phyloP scores from a whole-genome alignment of 2,329 filamentous ascomycete genomes.

The Stagonosporopsis cucurbitacearum region DNA sequence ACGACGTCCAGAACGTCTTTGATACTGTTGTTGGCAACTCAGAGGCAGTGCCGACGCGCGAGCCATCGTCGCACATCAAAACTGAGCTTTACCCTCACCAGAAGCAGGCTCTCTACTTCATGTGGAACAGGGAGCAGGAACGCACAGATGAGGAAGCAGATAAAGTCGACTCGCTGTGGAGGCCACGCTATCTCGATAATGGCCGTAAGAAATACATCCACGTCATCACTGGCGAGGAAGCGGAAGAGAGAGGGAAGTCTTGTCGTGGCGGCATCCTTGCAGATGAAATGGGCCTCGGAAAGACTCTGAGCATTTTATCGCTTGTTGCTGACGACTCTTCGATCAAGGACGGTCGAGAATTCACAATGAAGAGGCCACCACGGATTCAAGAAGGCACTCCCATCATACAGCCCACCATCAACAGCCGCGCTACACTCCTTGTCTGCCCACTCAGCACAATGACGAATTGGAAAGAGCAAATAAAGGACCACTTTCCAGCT shows the following conservation, averaged over 20 bases:
- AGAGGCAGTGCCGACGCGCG: slow-evolving; percentile 76
- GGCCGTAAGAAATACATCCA: slow-evolving; percentile 75
- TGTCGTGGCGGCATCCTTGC: slow-evolving; percentile 57
- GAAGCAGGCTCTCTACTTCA: slow-evolving; percentile 87
- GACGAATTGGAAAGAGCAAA: slow-evolving; percentile 93
- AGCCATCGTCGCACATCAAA: slow-evolving; percentile 70
- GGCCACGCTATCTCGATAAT: slow-evolving; percentile 62
- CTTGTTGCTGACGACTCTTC: slow-evolving; percentile 68
- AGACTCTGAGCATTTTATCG: slow-evolving; percentile 78
- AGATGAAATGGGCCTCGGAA: slow-evolving; percentile 60
- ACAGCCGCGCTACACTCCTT: slow-evolving; percentile 81
- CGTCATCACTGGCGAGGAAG: slow-evolving; percentile 73
- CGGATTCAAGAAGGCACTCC: background rate
- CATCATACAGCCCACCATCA: slow-evolving; percentile 54
- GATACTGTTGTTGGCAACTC: slow-evolving; percentile 75
- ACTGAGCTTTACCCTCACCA: slow-evolving; percentile 79
- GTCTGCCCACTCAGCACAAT: slow-evolving; percentile 90
- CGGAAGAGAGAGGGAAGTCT: slow-evolving; percentile 41
- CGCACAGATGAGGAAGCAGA: slow-evolving; percentile 67
- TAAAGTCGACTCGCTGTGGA: slow-evolving; percentile 77
- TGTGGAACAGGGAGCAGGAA: slow-evolving; percentile 77
- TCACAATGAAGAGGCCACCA: slow-evolving; percentile 61
- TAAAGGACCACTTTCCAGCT: slow-evolving; percentile 77
- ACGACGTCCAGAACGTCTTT: slow-evolving; percentile 85
- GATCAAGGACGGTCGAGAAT: slow-evolving; percentile 66